Conservation (phyloP, 1,284 basidiomycete genomes). For the Sporisorium sorghi region DNA sequence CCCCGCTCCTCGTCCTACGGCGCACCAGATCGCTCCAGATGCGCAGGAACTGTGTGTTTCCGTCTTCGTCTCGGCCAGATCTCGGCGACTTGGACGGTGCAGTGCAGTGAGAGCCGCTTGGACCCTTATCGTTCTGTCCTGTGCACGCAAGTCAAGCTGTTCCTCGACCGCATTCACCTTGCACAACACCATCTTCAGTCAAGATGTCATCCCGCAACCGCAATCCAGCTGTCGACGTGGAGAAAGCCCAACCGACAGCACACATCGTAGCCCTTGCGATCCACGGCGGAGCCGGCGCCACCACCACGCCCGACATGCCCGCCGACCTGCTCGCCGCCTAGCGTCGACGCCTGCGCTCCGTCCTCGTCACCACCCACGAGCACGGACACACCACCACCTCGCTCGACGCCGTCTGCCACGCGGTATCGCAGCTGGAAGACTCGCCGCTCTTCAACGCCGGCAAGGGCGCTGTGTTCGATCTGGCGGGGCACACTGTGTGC, state of each 20-base stretch:
- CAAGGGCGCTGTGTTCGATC: constrained; percentile 70
- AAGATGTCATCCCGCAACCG: not conserved
- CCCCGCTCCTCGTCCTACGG: not conserved
- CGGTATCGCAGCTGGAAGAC: constrained; percentile 80
- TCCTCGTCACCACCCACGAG: constrained; percentile 76
- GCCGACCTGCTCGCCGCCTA: constrained; percentile 74
- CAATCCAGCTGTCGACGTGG: not conserved
- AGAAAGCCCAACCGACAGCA: not conserved
- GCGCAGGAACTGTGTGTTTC: no score
- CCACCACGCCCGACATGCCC: constrained; percentile 32
- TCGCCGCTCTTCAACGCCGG: constrained; percentile 81
- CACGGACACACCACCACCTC: constrained; percentile 79
- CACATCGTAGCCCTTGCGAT: constrained; percentile 46
- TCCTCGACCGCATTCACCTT: not conserved
- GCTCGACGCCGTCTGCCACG: constrained; percentile 82
- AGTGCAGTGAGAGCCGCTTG: no score
- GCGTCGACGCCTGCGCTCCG: constrained; percentile 73
- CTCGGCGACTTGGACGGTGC: constrained; percentile 4
- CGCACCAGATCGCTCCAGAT: not conserved
- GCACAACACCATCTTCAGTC: not conserved
- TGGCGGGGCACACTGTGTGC: constrained; percentile 76
- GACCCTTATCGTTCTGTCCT: not conserved
- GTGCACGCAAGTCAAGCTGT: not conserved
- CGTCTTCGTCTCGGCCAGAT: not conserved
- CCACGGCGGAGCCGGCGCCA: constrained; percentile 51